These are phyloP conservation scores for Taiwanofungus camphoratus DNA, from an alignment of 1,284 basidiomycete species.

Conservation along the genomic window DNA sequence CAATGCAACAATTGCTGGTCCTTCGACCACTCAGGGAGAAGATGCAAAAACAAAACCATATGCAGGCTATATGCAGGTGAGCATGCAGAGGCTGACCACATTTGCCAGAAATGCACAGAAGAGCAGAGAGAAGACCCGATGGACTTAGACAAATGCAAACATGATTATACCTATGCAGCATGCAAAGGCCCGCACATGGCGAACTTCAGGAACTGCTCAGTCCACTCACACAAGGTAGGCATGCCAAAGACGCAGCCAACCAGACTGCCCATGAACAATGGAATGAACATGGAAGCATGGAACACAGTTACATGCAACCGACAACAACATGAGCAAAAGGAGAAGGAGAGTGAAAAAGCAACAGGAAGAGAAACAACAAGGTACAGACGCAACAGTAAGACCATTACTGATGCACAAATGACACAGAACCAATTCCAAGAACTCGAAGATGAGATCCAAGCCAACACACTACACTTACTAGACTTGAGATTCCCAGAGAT, in stretches of 20 bases:
- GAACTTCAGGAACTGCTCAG: not conserved
- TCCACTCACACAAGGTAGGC: not conserved
- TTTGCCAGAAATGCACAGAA: not conserved
- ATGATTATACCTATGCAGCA: not conserved
- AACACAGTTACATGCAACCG: not conserved
- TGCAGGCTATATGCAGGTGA: not conserved
- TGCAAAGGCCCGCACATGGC: constrained; percentile 3
- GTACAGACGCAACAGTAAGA: not conserved
- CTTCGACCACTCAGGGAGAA: not conserved
- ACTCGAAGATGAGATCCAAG: not conserved
- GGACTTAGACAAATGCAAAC: not conserved
- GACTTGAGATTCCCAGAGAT: not conserved
- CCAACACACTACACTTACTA: not conserved
- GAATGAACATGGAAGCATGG: not conserved
- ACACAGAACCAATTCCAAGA: not conserved
- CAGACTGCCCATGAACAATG: not conserved
- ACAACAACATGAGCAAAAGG: too few relatives aligned
- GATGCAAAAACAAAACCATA: not conserved
- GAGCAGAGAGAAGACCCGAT: not conserved
- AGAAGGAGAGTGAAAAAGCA: too few relatives aligned
- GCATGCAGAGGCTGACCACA: not conserved
- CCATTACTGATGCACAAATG: not conserved
- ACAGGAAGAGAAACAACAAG: not conserved
- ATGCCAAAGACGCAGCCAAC: not conserved
- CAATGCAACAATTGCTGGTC: constrained; percentile 5